Evolutionary conservation across 2,329 filamentous ascomycete species (phyloP), one percentile per base, ranked within the genome.

Genomic region (Ophiostoma perfectum): DNA sequence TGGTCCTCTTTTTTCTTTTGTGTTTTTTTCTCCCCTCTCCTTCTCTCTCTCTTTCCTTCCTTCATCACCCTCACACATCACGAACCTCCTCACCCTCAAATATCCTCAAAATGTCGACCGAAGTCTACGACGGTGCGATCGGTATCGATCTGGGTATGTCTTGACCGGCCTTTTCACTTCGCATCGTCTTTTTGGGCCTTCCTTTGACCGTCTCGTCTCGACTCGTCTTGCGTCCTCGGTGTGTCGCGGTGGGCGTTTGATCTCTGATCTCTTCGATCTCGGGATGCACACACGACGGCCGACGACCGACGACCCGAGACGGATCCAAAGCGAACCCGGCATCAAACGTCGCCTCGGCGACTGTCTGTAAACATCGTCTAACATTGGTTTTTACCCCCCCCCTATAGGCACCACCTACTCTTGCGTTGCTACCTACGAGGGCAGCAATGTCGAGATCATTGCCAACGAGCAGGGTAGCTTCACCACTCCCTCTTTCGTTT

Each of bases 391-490:
- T 27, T 27, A 27, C 27, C 27, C 27, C 27, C 27, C 27, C 27
- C 27, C 27, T 27, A 70, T 76, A 97, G 94, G 95, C 83, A 99
- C 95, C 77, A 99, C 95, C 82, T 99, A 99, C 89, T 98, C 95
- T 79, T 99, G 95, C 83, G 95, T 98, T 84, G 95, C 95, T 83
- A 96, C 91, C 83, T 99, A 98, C 85, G 95, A 98, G 85, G 95
- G 95, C 81, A 94, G 88, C 86, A 97, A 97, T 89, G 94, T 98
- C 81, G 95, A 99, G 83, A 99, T 99, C 87, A 97, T 98, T 82
- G 94, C 94, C 90, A 98, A 98, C 85, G 94, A 98, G 88, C 94
- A 98, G 89, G 94, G 94, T 87, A 93, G 88, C 84, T 97, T 97
- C 85, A 98, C 95, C 79, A 98, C 95, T 73, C 95, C 95, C 75